Base-by-base conservation (phyloP, 768 basidiomycete genomes). In the Russula griseocarnosa region DNA sequence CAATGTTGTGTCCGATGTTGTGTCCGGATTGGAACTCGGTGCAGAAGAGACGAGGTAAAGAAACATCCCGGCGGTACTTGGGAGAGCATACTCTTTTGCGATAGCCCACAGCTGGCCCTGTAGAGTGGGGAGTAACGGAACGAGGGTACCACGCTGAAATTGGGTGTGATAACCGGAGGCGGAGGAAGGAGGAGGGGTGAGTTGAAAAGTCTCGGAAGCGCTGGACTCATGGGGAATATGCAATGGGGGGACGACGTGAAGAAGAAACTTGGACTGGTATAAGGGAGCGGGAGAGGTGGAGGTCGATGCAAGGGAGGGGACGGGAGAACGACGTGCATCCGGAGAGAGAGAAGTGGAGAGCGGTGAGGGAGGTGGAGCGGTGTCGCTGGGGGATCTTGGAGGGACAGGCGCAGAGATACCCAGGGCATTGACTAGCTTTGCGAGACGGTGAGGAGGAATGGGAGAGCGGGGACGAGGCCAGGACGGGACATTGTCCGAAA, bases 1-100 rank as follows among this genome's bases (percentile, higher is more conserved):
- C 52, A 26, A 26, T 8, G 10, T n/a, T 18, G 76, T 72, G 28
- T 75, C 75, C 52, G 32, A 24, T 11, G 10, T n/a, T 22, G 53
- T 36, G 34, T 60, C 55, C 22, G 51, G 54, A 34, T 62, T 60
- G 16, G 69, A 64, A 49, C 62, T 62, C 51, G 62, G 69, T 53
- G 75, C 67, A 22, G 77, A 70, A 44, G 78, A 78, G 50, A 91
- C 82, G 52, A 98, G 83, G 74, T 94, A 98, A 2, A 98, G 79
- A 49, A 91, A 79, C 53, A 98, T 76, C 6, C 95, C 95, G 16
- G 83, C 75, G 0, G 90, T 92, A 68, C 88, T 92, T 1, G 95
- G 95, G 20, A 98, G 78, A 3, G 91, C 90, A 71, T 94, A 98
- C 75, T 98, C 95, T 74, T 87, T 87, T 16, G 95, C 94, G 57